phyloP scores from a whole-genome alignment of 345 rosid genomes.

The sweet orange (Citrus sinensis) region DVS_A1.0 CM039169.1:29601001-29601500 shows the following conservation, averaged over 20 bases:
- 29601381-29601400: conserved; percentile 35
- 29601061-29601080: not conserved
- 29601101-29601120: conserved; percentile 23
- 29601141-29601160: conserved; percentile 36
- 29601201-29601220: not conserved
- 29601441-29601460: conserved; percentile 51
- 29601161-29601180: conserved; percentile 17
- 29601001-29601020: not conserved
- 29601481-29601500: conserved; percentile 48
- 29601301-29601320: too few species aligned
- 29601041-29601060: not conserved
- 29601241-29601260: too few species aligned
- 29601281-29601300: too few species aligned
- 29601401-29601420: conserved; percentile 39
- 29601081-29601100: conserved; percentile 7
- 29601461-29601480: conserved; percentile 36
- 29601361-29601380: conserved; percentile 39
- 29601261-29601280: too few species aligned
- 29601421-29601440: conserved; percentile 38
- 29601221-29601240: not conserved
- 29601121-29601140: conserved; percentile 30
- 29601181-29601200: conserved; percentile 39
- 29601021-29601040: not conserved
- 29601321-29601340: too few species aligned
- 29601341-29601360: not conserved